Evolutionary conservation across 2,329 filamentous ascomycete species (phyloP).

Genomic region (Sphaerulina musiva): DNA sequence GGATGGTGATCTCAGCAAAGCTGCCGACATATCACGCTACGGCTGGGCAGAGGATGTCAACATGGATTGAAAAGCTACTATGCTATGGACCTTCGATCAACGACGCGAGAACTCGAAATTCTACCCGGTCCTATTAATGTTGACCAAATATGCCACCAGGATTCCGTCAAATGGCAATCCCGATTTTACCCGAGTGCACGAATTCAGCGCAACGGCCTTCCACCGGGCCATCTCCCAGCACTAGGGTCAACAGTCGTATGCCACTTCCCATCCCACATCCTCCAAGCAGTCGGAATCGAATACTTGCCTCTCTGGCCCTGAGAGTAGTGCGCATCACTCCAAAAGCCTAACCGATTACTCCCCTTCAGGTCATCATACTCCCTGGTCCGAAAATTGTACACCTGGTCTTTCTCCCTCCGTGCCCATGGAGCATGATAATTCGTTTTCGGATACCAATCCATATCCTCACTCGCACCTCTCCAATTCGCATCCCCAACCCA

Average conservation of each 20-base stretch:
- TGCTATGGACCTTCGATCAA: not conserved
- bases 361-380: conserved; percentile 20
- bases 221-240: conserved; percentile 23
- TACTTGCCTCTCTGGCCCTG: conserved; percentile 20
- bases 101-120: not conserved
- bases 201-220: conserved; percentile 18
- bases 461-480: conserved; percentile 35
- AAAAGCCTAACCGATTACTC: conserved; percentile 19
- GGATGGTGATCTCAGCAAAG: conserved; percentile 36
- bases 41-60: conserved; percentile 34
- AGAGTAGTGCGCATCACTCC: conserved; percentile 29
- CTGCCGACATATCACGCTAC: conserved; percentile 32
- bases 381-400: conserved; percentile 29
- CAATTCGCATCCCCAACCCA: conserved; percentile 26
- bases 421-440: conserved; percentile 22
- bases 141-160: too few species aligned
- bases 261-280: conserved; percentile 22
- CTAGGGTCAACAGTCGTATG: conserved; percentile 26
- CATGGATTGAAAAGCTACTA: not conserved
- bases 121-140: not conserved
- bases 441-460: conserved; percentile 29
- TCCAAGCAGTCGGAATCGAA: conserved; percentile 21
- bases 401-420: conserved; percentile 11
- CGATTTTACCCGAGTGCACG: too few species aligned
- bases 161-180: too few species aligned